phyloP scores from a whole-genome alignment of 257 asterid species.

The Ligustrum vulgare region DNA sequence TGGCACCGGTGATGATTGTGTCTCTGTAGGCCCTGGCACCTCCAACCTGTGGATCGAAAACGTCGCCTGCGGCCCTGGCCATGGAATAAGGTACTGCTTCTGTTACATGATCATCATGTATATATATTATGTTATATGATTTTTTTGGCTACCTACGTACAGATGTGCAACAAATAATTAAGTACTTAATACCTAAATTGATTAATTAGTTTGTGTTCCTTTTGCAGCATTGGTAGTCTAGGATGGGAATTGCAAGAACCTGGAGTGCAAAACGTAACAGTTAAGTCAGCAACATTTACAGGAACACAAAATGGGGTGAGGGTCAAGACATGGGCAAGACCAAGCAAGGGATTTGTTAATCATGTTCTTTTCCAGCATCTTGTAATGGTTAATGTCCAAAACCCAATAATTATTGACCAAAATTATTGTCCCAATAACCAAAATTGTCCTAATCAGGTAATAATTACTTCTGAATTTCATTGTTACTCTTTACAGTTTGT shows the following conservation, averaged over 20 bases:
- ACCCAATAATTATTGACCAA: slow-evolving; percentile 61
- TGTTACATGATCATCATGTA: no score
- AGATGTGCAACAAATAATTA: not conserved
- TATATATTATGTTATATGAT: not conserved
- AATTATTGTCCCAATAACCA: slow-evolving; percentile 47
- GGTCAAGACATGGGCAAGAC: slow-evolving; percentile 67
- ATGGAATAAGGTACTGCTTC: slow-evolving; percentile 53
- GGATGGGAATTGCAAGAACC: slow-evolving; percentile 53
- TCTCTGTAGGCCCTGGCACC: slow-evolving; percentile 64
- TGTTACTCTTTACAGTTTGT: no score
- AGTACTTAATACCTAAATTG: no score
- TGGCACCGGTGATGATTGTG: slow-evolving; percentile 67
- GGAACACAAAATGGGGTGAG: slow-evolving; percentile 61
- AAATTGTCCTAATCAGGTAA: slow-evolving; percentile 47
- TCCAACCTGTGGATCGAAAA: slow-evolving; percentile 55
- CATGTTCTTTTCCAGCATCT: slow-evolving; percentile 39
- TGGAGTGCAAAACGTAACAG: slow-evolving; percentile 58
- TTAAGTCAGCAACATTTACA: slow-evolving; percentile 36
- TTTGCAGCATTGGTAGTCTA: slow-evolving; percentile 59
- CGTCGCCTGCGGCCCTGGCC: slow-evolving; percentile 68
- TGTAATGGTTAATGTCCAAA: slow-evolving; percentile 45
- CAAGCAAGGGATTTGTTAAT: slow-evolving; percentile 52
- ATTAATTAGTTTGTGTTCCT: not conserved
- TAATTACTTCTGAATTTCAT: not conserved
- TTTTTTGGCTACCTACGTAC: not conserved